Evolutionary conservation across 2,329 filamentous ascomycete genomes (phyloP), one percentile per base, ranked within the genome.

Genomic region (Thelonectria olida): DNA sequence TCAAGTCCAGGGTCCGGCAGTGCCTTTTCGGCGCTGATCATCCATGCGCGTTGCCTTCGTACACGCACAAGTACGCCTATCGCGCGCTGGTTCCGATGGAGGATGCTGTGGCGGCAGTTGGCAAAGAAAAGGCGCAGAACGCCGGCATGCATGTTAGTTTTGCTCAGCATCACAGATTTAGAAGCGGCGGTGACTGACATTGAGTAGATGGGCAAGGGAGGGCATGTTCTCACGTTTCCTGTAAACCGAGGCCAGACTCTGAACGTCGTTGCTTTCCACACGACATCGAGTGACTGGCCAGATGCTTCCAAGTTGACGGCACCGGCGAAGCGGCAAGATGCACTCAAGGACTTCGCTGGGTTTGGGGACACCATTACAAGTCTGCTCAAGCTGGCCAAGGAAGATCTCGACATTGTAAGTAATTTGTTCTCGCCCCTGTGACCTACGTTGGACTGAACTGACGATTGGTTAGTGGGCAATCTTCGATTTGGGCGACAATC

Each of bases 211-310:
- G 86, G 85, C 0, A 80, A 80, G 2, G 74, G 79, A 41, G 84
- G 83, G 0, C 87, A 90, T 65, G 72, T 89, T 13, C 22, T 58
- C n/a, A 62, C 49, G 8, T 58, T 58, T 36, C 54, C 54, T 13
- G 50, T 58, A 12, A 58, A 53, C 44, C 54, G 53, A 20, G 85
- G 85, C 9, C 76, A 79, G 27, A 82, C 81, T 0, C 80, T 89
- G 74, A 89, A 89, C 62, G 80, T 85, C 4, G 83, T 84, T 1
- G 84, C 85, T 31, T 76, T 78, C 44, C 70, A 78, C 2, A 77
- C 78, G 0, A 71, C 74, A 19, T 47, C 65, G 0, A 64, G 69
- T 4, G 68, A 73, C 2, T 80, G 78, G 77, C 42, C 54, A 2
- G 68, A 70, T 10, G 47, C 62, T 1, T 60, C 28, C 1, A 65